Base-by-base conservation (phyloP, 108 stramenopile genomes). In the Phaeodactylum tricornutum region DNA sequence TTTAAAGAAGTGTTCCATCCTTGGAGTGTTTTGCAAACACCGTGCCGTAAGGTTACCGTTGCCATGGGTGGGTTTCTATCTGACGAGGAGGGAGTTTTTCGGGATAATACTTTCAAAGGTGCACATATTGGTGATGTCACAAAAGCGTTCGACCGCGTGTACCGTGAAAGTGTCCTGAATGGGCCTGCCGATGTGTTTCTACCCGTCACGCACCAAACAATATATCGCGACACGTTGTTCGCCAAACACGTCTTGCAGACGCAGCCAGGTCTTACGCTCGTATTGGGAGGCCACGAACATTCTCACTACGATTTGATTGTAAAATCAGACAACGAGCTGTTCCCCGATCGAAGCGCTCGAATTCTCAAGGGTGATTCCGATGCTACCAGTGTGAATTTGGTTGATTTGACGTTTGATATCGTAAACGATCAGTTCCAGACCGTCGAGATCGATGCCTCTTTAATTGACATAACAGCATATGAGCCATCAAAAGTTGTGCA, bases 321-420 rank as follows among this genome's bases (percentile, higher is more conserved):
- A 17, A 26, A 5, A 29, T 15, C 46, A n/a, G n/a, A n/a, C n/a
- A n/a, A n/a, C n/a, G n/a, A n/a, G n/a, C n/a, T n/a, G n/a, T n/a
- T n/a, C n/a, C n/a, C n/a, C n/a, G 14, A 32, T 4, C 19, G 16
- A 14, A 11, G 12, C 27, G 31, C 81, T 30, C 62, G 66, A 15
- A 79, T 85, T 20, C 41, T 86, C 29, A 90, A 90, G 43, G 57
- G 75, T 24, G 84, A 84, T 9, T 52, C 55, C 50, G 74, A 90
- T 57, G 76, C 77, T 1, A 51, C 69, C 31, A 48, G 50, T 28
- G 77, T 67, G n/a, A 67, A 66, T 12, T 32, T 85, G 22, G 50
- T 85, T 53, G 88, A 90, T 66, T 35, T 89, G 1, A 36, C 47
- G 20, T 86, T 81, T 53, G 61, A 76, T 21, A 53, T 47, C 12